Base-by-base conservation (phyloP, 2,329 filamentous ascomycete species). In the Xylaria digitata region DNA sequence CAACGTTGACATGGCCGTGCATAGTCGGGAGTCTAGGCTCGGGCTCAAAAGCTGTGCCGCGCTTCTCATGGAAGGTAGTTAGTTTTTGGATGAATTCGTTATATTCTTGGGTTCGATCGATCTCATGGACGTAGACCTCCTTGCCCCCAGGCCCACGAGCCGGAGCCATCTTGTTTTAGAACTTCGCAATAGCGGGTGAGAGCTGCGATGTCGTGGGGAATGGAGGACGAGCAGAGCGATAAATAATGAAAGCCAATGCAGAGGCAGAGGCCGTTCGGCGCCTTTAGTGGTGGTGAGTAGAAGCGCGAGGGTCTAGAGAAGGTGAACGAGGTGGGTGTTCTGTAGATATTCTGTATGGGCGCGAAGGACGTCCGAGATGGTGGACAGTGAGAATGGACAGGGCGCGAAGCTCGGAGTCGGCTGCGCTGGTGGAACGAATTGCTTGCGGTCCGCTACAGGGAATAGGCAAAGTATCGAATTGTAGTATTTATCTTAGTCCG, bases 1-100 rank as follows among this genome's bases (percentile, higher is more conserved):
- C 92, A 68, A 97, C 86, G 70, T 91, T 89, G 67, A 89, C 89
- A 72, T 87, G 86, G 67, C 92, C 93, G 73, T 96, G 89, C 80
- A 92, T 94, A 58, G 93, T 77, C 61, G 73, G 75, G 8, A 78
- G 73, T 48, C 75, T 70, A 83, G 89, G 93, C 77, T 94, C 91
- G 34, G 90, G 85, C 68, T 96, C 93, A 72, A 97, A 89, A 64
- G 84, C 81, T 7, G 92, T 96, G 61, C 93, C 93, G 80, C 93
- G 88, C 78, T 92, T 88, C 73, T 90, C 85, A 79, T 96, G 93
- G 77, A 93, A 96, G 53, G 84, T 87, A 57, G 84, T 86, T 63
- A 96, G 82, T 75, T 90, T 89, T 72, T 86, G 83, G 76, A 96
- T 91, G 78, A 97, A 96, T 49, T 92, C 89, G 63, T 90, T 87